A percentile compares a stretch with the other conserved stretches of the same genome.
Evolutionary conservation across 371 early-diverging fungal species (phyloP).

Genomic region (Dichotomocladium elegans): DNA sequence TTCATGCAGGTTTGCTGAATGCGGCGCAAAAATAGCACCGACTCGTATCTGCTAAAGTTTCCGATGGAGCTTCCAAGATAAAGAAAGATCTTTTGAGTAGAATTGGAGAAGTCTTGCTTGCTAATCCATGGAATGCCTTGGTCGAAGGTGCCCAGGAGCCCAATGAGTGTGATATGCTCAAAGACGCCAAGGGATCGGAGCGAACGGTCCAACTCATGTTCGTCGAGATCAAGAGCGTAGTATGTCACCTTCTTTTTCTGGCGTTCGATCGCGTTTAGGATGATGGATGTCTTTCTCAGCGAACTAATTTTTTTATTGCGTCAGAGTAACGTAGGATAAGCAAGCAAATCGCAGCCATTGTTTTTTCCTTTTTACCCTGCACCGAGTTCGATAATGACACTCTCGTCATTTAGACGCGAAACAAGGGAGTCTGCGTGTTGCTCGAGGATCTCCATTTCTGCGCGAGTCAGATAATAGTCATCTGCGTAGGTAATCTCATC

Average conservation of each 20-base stretch:
- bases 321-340: too few relatives aligned
- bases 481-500: conserved; percentile 83
- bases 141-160: conserved; percentile 89
- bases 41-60: conserved; percentile 59
- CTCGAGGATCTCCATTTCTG: conserved; percentile 76
- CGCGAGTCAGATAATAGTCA: conserved; percentile 84
- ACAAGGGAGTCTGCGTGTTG: conserved; percentile 61
- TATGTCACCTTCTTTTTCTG: conserved; percentile 65
- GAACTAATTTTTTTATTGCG: conserved; percentile 49
- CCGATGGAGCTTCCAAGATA: conserved; percentile 94
- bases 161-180: conserved; percentile 62
- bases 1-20: conserved; percentile 43
- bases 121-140: conserved; percentile 66
- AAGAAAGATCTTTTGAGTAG: conserved; percentile 63
- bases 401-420: conserved; percentile 60
- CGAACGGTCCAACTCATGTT: conserved; percentile 68
- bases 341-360: too few relatives aligned
- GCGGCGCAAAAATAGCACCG: conserved; percentile 46
- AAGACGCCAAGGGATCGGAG: conserved; percentile 43
- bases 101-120: conserved; percentile 31
- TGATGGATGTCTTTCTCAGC: conserved; percentile 81
- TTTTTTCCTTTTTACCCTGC: conserved; percentile 60
- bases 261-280: conserved; percentile 71
- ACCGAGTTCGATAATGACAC: conserved; percentile 79
- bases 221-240: conserved; percentile 91